Evolutionary conservation across 2,329 filamentous ascomycete species (phyloP).

Genomic region (Fusarium protoensiforme): DNA sequence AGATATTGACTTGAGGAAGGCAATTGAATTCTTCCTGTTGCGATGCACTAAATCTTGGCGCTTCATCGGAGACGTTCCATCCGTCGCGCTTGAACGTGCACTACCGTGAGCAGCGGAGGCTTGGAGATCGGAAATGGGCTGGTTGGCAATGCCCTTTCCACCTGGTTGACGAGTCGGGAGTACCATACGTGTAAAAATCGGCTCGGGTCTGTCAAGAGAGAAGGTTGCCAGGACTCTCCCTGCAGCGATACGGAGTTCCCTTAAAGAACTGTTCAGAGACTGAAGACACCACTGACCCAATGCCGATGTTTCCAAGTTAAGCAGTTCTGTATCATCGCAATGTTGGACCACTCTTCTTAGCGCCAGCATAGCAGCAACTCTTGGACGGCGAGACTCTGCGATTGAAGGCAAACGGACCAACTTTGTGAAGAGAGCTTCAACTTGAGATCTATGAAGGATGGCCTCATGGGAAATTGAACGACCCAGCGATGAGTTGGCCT

Average conservation of each 20-base stretch:
- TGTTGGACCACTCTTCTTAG: constrained; percentile 78
- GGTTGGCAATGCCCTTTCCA: neutral
- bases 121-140: constrained; percentile 18
- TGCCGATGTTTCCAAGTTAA: constrained; percentile 74
- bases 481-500: constrained; percentile 14
- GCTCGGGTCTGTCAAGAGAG: constrained; percentile 52
- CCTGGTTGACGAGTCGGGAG: constrained; percentile 14
- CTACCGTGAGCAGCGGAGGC: neutral
- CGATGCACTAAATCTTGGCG: constrained; percentile 43
- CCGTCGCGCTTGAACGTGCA: neutral
- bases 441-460: constrained; percentile 47
- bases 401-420: constrained; percentile 60
- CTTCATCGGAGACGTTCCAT: constrained; percentile 25
- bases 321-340: constrained; percentile 65
- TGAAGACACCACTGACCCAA: constrained; percentile 85
- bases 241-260: constrained; percentile 86
- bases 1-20: constrained; percentile 77
- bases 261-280: constrained; percentile 82
- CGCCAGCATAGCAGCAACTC: constrained; percentile 77
- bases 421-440: constrained; percentile 58
- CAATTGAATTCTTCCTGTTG: constrained; percentile 75
- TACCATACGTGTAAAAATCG: constrained; percentile 12
- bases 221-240: constrained; percentile 76
- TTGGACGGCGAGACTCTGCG: constrained; percentile 65
- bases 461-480: constrained; percentile 8